Base-by-base conservation (phyloP, 768 basidiomycete species). In the Leucogyrophana mollusca region DNA sequence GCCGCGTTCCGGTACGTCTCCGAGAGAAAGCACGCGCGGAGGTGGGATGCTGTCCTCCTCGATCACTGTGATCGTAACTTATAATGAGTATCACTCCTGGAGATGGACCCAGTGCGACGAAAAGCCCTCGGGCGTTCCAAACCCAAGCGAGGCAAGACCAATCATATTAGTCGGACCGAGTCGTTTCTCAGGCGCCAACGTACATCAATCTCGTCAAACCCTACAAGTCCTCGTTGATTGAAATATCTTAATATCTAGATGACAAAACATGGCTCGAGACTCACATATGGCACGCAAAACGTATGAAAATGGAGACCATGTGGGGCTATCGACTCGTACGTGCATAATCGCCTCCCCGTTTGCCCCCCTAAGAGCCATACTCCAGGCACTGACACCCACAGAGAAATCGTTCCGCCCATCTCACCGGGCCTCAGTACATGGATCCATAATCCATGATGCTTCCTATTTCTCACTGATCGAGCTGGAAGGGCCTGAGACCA, bases 231-330 rank as follows among this genome's bases (percentile, higher is more conserved):
- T 5, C 13, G 24, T 6, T 35, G n/a, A n/a, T n/a, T n/a, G n/a
- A n/a, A n/a, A n/a, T n/a, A 34, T 43, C 40, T 24, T 40, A 4
- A 30, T 21, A 40, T 34, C 2, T 52, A 96, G 94, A 73, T 23
- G 77, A 89, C 53, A 97, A 97, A 64, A 71, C 77, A 10, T 98
- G 95, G 95, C 80, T 99, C 0, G 92, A 95, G 61, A 95, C 94
- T 4, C 96, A 99, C 62, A 67, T 98, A 16, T 98, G 94, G 92
- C 95, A 97, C 57, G 90, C 94, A 1, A 98, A 97, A 66, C 81
- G 96, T 5, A 95, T 95, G 84, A 82, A 86, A 51, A 97, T 98
- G 95, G 78, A 85, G 55, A 85, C 83, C 52, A 75, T 90, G 65
- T 98, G 94, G 94, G 92, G 91, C 0, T 92, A 91, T 62, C 77